Conservation (phyloP, 2,329 filamentous ascomycete species). For the Spiromastix sp. region DNA sequence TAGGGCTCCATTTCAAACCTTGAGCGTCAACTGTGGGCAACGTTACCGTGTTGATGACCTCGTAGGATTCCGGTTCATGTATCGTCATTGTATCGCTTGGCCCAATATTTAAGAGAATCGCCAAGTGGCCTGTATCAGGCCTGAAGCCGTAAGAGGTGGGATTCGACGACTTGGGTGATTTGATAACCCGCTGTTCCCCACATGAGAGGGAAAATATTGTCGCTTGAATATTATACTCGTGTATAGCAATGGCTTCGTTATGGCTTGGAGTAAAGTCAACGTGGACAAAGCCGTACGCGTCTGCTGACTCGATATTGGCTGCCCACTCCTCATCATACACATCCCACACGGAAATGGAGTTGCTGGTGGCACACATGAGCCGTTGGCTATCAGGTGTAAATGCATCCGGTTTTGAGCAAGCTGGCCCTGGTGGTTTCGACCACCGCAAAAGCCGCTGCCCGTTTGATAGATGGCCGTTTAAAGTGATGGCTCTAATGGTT, state of each 20-base stretch:
- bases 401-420: slow-evolving; percentile 1
- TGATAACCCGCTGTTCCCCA: slow-evolving; percentile 28
- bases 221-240: slow-evolving; percentile 30
- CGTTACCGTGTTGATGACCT: slow-evolving; percentile 21
- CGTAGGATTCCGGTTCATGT: slow-evolving; percentile 26
- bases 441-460: slow-evolving; percentile 1
- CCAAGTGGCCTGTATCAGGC: slow-evolving; percentile 29
- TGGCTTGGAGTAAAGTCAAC: slow-evolving; percentile 29
- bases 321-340: slow-evolving; percentile 25
- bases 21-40: slow-evolving; percentile 46
- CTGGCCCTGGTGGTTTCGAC: slow-evolving; percentile 3
- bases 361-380: slow-evolving; percentile 24
- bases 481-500: slow-evolving; percentile 3
- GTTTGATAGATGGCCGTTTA: slow-evolving; percentile 1
- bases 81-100: slow-evolving; percentile 28
- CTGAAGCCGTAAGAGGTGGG: slow-evolving; percentile 28
- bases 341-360: slow-evolving; percentile 27
- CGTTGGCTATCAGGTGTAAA: slow-evolving; percentile 14
- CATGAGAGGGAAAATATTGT: slow-evolving; percentile 26
- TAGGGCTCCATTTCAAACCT: slow-evolving; percentile 49
- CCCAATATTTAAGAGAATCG: slow-evolving; percentile 30
- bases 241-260: slow-evolving; percentile 29
- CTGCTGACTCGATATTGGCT: slow-evolving; percentile 32
- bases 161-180: slow-evolving; percentile 29
- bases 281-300: slow-evolving; percentile 22